These are phyloP conservation scores for Solanum chmielewskii DNA, from an alignment of 257 asterid genomes.

Conservation along the genomic window DNA sequence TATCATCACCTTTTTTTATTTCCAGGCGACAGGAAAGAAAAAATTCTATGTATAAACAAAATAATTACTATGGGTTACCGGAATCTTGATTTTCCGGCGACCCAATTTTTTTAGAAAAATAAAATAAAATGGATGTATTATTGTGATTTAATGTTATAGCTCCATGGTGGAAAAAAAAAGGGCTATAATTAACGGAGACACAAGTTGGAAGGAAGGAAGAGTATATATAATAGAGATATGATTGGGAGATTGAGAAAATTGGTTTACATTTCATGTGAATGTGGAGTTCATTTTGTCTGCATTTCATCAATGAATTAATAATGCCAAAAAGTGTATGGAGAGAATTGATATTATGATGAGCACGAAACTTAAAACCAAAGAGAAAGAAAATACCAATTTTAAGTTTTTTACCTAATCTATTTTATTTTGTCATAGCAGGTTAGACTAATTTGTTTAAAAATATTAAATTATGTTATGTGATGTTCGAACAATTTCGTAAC, in stretches of 20 bases:
- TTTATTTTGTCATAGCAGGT: neutral
- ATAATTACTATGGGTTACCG: slow-evolving; percentile 8
- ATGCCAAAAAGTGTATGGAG: slow-evolving; percentile 14
- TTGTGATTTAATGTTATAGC: neutral
- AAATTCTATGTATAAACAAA: neutral
- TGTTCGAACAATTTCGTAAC: neutral
- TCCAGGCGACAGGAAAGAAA: slow-evolving; percentile 15
- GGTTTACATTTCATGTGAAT: slow-evolving; percentile 44
- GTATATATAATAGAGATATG: slow-evolving; percentile 42
- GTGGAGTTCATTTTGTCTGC: slow-evolving; percentile 62
- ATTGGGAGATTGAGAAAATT: slow-evolving; percentile 6
- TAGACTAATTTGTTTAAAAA: neutral
- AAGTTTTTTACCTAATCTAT: neutral
- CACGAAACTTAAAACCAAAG: slow-evolving; percentile 22
- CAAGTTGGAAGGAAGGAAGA: slow-evolving; percentile 15
- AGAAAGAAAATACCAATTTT: neutral
- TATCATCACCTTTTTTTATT: neutral
- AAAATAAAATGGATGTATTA: neutral
- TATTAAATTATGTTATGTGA: neutral
- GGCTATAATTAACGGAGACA: slow-evolving; percentile 5
- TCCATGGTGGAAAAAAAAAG: neutral
- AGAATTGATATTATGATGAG: slow-evolving; percentile 8
- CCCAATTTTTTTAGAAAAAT: neutral
- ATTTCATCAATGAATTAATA: slow-evolving; percentile 22
- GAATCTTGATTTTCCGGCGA: slow-evolving; percentile 29